A percentile compares a stretch with the other conserved stretches of the same genome.
Conservation (phyloP, 805 yeast species). For the Candida rishiriensis region DNA sequence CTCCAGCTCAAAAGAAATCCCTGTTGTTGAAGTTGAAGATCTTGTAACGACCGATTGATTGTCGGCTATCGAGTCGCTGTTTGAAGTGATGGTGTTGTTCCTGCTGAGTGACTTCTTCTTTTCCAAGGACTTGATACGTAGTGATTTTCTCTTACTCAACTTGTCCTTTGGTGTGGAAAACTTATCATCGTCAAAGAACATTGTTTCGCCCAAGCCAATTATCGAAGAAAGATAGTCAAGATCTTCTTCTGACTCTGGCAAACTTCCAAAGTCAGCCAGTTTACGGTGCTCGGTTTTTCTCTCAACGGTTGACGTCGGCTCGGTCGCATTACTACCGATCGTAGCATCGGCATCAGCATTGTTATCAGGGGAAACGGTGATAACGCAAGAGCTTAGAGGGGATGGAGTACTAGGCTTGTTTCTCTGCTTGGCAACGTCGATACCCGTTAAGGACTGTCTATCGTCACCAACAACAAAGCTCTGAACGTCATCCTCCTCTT, state of each 20-base stretch:
- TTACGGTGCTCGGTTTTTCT: neutral
- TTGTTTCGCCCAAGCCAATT: constrained; percentile 37
- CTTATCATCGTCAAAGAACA: constrained; percentile 27
- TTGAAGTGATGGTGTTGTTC: constrained; percentile 22
- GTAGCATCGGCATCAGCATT: neutral
- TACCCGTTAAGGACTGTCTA: neutral
- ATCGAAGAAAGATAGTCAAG: constrained; percentile 35
- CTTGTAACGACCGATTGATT: constrained; percentile 12
- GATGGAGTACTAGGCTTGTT: neutral
- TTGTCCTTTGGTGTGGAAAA: constrained; percentile 26
- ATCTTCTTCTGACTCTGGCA: constrained; percentile 22
- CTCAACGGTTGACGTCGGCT: neutral
- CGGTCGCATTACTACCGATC: neutral
- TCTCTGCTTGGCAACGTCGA: neutral
- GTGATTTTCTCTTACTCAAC: constrained; percentile 26
- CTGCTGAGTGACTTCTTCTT: constrained; percentile 31
- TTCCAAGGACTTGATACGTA: constrained; percentile 34
- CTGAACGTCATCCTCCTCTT: constrained; percentile 9
- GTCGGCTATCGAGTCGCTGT: constrained; percentile 10
- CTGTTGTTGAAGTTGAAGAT: constrained; percentile 8
- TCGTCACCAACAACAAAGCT: constrained; percentile 17
- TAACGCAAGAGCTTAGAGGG: neutral
- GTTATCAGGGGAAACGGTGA: neutral
- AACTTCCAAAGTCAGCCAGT: neutral
- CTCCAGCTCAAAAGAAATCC: constrained; percentile 17